Percentiles rank a stretch among this genome's conserved stretches.
Conservation (phyloP, 2,329 filamentous ascomycete species). For the Colletotrichum noveboracense region DNA sequence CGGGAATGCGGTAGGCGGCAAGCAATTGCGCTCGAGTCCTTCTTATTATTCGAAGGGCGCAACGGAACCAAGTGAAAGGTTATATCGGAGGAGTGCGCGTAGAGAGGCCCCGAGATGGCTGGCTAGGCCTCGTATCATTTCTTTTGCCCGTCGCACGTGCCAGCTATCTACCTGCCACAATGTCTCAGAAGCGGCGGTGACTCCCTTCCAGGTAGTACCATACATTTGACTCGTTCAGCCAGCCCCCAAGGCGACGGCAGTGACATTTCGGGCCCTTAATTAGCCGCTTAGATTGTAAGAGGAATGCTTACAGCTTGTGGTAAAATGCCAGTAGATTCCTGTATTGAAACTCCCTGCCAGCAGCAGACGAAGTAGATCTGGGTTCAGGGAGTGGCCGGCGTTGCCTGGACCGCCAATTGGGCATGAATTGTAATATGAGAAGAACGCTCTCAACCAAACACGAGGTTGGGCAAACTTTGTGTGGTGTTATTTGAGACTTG, state of each 20-base stretch:
- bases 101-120: neutral
- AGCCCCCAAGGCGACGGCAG: neutral
- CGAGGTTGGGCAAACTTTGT: neutral
- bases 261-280: neutral
- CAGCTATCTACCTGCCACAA: neutral
- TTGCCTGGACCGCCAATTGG: neutral
- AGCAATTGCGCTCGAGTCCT: neutral
- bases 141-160: neutral
- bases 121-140: neutral
- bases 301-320: neutral
- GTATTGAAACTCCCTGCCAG: neutral
- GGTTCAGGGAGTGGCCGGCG: neutral
- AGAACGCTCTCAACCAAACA: neutral
- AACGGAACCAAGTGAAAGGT: neutral
- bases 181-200: neutral
- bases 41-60: neutral
- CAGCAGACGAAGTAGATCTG: neutral
- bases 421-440: neutral
- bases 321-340: neutral
- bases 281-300: neutral
- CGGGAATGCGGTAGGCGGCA: neutral
- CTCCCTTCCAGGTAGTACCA: neutral
- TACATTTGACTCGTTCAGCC: neutral
- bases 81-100: neutral
- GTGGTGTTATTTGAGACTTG: neutral